Evolutionary conservation across 495 filamentous ascomycete species (phyloP).

Genomic region (Tuber magnatum): DNA sequence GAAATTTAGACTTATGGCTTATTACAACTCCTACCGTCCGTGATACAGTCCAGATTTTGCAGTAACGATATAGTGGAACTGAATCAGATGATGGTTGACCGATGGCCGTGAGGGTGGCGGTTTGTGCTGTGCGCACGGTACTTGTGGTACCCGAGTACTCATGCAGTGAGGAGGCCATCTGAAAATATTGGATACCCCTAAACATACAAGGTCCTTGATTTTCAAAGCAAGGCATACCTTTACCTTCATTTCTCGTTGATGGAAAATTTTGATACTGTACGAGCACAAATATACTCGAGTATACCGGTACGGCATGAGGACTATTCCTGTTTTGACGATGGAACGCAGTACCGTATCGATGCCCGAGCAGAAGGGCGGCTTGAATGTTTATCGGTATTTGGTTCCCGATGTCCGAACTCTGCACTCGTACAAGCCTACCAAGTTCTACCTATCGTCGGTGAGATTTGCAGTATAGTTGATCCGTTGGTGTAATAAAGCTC

Average conservation of each 20-base stretch:
- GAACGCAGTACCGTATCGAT: not conserved
- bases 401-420: not conserved
- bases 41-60: not conserved
- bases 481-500: not conserved
- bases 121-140: not conserved
- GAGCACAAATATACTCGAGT: too few relatives aligned
- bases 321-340: not conserved
- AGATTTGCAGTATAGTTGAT: not conserved
- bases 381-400: not conserved
- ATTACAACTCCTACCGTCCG: not conserved
- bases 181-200: not conserved
- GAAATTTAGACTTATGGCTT: not conserved
- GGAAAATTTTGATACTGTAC: not conserved
- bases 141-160: not conserved
- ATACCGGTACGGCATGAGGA: not conserved
- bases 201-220: not conserved
- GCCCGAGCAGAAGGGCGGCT: not conserved
- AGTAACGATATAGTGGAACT: not conserved
- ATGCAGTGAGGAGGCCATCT: slow-evolving; percentile 3
- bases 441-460: not conserved
- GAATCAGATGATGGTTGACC: not conserved
- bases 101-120: not conserved
- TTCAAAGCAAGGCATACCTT: not conserved
- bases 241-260: not conserved
- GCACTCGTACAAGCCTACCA: not conserved